These are phyloP conservation scores for Coffea canephora DNA, from an alignment of 257 asterid species.

Conservation along the genomic window DNA sequence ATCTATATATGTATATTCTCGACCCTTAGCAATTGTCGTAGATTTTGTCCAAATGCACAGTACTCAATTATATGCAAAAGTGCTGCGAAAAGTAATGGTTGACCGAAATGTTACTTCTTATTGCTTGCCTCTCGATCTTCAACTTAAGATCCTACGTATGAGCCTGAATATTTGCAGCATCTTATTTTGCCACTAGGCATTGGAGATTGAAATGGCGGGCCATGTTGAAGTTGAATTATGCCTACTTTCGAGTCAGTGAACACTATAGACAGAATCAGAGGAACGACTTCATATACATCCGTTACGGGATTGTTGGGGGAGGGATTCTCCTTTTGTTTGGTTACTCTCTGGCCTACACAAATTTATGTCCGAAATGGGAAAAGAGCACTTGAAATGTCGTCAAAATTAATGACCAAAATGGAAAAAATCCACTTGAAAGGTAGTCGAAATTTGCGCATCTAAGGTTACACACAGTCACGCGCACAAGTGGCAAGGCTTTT, in stretches of 20 bases:
- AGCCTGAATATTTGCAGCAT: background rate
- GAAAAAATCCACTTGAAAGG: too few relatives aligned
- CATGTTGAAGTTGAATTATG: slow-evolving; percentile 35
- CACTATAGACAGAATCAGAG: slow-evolving; percentile 40
- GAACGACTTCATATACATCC: slow-evolving; percentile 11
- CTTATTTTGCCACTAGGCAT: slow-evolving; percentile 5
- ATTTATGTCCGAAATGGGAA: slow-evolving; percentile 10
- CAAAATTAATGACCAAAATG: slow-evolving; percentile 6
- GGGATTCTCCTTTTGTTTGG: slow-evolving; percentile 14
- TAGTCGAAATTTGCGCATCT: too few relatives aligned
- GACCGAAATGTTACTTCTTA: background rate
- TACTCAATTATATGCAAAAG: background rate
- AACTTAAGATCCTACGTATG: background rate
- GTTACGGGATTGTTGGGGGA: slow-evolving; percentile 10
- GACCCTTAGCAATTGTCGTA: too few relatives aligned
- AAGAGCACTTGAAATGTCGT: slow-evolving; percentile 22
- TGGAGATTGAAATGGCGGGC: slow-evolving; percentile 22
- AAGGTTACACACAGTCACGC: too few relatives aligned
- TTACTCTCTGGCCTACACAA: slow-evolving; percentile 24
- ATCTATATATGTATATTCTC: too few relatives aligned
- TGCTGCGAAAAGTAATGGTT: background rate
- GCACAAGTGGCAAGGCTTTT: slow-evolving; percentile 13
- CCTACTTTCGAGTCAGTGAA: slow-evolving; percentile 51
- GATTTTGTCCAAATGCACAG: too few relatives aligned
- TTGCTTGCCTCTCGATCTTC: background rate